These are phyloP conservation scores for Ogataea haglerorum DNA, from an alignment of 805 yeast species.

Conservation along the genomic window DNA sequence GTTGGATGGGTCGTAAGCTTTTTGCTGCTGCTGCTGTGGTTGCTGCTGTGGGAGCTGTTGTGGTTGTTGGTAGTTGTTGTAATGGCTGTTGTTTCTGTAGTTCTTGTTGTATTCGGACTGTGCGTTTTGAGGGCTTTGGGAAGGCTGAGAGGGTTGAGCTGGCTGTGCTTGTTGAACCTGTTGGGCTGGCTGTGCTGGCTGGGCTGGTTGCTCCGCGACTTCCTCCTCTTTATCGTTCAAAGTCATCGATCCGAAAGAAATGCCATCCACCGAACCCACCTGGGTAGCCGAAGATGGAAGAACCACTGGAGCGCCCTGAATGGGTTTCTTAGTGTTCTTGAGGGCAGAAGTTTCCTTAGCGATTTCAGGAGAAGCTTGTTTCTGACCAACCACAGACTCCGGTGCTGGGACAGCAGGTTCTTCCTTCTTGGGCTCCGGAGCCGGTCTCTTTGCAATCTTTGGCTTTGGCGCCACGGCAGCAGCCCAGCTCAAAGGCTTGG, in stretches of 20 bases:
- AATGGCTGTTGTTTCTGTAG: conserved; percentile 12
- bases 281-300: conserved; percentile 47
- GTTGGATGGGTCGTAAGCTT: conserved; percentile 19
- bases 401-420: conserved; percentile 9
- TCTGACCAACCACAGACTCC: neutral
- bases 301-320: conserved; percentile 35
- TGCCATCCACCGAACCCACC: conserved; percentile 44
- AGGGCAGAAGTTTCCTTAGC: conserved; percentile 7
- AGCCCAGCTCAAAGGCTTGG: conserved; percentile 24
- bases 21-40: conserved; percentile 19
- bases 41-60: conserved; percentile 15
- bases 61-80: conserved; percentile 11
- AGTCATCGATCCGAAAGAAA: conserved; percentile 52
- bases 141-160: neutral
- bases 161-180: neutral
- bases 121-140: neutral
- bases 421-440: conserved; percentile 16
- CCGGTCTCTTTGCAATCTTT: conserved; percentile 23
- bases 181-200: conserved; percentile 13
- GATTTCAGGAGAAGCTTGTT: conserved; percentile 1
- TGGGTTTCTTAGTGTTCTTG: conserved; percentile 7
- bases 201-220: conserved; percentile 18
- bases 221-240: conserved; percentile 44
- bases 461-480: conserved; percentile 27
- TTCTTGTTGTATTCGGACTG: conserved; percentile 16